These are phyloP conservation scores for Diospyros kaki DNA, from an alignment of 148 eudicot species.

Conservation along the genomic window DNA sequence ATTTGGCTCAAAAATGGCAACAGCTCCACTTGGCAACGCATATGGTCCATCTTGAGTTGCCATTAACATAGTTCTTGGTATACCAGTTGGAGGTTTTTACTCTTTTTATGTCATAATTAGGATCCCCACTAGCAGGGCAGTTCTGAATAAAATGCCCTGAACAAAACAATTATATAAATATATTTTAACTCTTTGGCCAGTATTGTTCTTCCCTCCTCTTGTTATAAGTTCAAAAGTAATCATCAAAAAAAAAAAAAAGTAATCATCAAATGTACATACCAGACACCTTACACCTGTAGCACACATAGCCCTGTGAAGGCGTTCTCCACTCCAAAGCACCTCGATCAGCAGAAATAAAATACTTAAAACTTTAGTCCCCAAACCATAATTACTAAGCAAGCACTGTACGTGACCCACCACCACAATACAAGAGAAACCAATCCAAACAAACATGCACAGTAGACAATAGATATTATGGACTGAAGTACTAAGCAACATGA, in stretches of 20 bases:
- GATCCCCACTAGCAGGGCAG: conserved; percentile 93
- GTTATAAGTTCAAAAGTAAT: not conserved
- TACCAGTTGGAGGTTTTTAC: conserved; percentile 79
- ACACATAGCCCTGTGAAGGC: conserved; percentile 81
- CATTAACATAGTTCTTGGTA: conserved; percentile 85
- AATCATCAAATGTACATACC: conserved; percentile 39
- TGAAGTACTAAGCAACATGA: not conserved
- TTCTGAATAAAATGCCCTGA: conserved; percentile 94
- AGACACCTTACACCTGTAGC: conserved; percentile 84
- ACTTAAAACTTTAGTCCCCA: not conserved
- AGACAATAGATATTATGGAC: not conserved
- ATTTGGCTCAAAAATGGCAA: conserved; percentile 63
- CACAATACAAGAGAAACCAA: not conserved
- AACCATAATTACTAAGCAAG: not conserved
- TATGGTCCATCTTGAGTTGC: conserved; percentile 81
- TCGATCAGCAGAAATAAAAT: conserved; percentile 40
- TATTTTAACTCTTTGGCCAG: not conserved
- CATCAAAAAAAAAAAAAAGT: no score
- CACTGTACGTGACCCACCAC: not conserved
- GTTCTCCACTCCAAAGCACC: conserved; percentile 64
- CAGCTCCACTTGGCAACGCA: conserved; percentile 71
- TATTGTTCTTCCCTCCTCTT: not conserved
- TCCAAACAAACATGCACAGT: not conserved
- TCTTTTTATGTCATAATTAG: conserved; percentile 63
- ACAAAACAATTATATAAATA: conserved; percentile 14